phyloP scores from a whole-genome alignment of 192 early-diverging fungal genomes.

The Diversispora eburnea region DNA sequence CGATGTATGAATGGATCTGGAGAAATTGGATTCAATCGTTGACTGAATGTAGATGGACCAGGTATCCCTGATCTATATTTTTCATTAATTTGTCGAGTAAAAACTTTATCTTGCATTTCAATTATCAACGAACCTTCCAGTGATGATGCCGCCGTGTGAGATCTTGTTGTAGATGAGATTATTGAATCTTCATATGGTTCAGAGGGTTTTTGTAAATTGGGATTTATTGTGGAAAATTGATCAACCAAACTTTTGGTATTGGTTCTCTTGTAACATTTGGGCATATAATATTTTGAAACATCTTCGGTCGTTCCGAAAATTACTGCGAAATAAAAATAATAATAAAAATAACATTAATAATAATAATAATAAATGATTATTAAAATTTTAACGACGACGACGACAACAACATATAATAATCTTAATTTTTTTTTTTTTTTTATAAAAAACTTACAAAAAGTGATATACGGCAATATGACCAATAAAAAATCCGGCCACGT shows the following conservation, averaged over 20 bases:
- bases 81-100: neutral
- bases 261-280: neutral
- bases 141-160: neutral
- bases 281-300: neutral
- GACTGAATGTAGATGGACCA: conserved; percentile 5
- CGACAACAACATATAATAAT: neutral
- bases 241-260: neutral
- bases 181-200: neutral
- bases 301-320: neutral
- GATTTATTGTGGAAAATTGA: neutral
- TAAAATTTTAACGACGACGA: neutral
- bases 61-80: neutral
- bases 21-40: neutral
- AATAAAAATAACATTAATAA: no score
- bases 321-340: neutral
- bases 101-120: no score
- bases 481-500: conserved; percentile 4
- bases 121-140: neutral
- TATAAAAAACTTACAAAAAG: neutral
- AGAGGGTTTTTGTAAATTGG: neutral
- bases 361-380: neutral
- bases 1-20: neutral
- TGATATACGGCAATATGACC: neutral
- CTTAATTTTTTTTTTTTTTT: neutral
- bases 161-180: neutral